Percentiles rank a stretch among this genome's conserved stretches.
These are phyloP conservation scores for Erodium trifolium DNA, from an alignment of 441 rosid species.

Conservation along the genomic window DNA sequence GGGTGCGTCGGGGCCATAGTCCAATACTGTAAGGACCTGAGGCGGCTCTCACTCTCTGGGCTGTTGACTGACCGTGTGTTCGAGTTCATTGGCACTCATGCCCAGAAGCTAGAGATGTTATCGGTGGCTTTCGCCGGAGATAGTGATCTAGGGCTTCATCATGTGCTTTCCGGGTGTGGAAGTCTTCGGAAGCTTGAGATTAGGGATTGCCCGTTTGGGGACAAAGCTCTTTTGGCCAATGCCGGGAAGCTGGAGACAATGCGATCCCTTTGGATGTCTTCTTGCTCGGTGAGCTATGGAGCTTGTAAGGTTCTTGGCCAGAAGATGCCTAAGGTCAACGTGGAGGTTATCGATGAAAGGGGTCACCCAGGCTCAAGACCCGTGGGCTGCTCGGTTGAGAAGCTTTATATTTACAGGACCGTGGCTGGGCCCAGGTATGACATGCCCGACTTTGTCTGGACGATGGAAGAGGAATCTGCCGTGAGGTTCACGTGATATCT, in stretches of 20 bases:
- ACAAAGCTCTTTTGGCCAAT: constrained; percentile 69
- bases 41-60: constrained; percentile 67
- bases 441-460: constrained; percentile 63
- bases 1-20: constrained; percentile 94
- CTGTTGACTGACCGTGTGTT: constrained; percentile 73
- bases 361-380: constrained; percentile 27
- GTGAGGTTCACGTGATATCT: neutral
- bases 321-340: constrained; percentile 59
- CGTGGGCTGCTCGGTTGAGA: constrained; percentile 57
- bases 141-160: constrained; percentile 68
- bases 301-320: constrained; percentile 69
- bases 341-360: constrained; percentile 64
- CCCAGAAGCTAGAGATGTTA: constrained; percentile 80
- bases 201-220: constrained; percentile 73
- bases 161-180: constrained; percentile 76
- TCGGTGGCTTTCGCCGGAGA: constrained; percentile 88
- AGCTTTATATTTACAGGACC: constrained; percentile 75
- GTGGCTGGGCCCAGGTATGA: constrained; percentile 66
- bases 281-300: constrained; percentile 72
- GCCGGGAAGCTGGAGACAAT: constrained; percentile 87
- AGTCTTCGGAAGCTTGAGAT: constrained; percentile 82
- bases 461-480: constrained; percentile 8
- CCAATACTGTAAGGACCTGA: constrained; percentile 57
- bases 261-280: constrained; percentile 99
- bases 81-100: constrained; percentile 67